A percentile compares a stretch with the other conserved stretches of the same genome.
Conservation (phyloP, 2,329 filamentous ascomycete species). For the Leptodontidium sp. region DNA sequence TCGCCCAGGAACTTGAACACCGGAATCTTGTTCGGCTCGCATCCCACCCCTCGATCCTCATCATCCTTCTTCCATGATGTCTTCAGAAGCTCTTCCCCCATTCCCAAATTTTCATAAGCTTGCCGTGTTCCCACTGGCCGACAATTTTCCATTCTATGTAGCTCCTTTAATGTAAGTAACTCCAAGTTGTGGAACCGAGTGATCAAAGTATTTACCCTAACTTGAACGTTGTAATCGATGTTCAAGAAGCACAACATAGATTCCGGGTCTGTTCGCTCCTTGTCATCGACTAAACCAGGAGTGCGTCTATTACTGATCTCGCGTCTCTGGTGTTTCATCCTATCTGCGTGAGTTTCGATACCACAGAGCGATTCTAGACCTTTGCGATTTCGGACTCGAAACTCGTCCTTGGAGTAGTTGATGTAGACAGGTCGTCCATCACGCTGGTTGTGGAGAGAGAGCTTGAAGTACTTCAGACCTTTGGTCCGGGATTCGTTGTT, state of each 20-base stretch:
- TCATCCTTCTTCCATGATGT: neutral
- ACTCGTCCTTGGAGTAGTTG: constrained; percentile 4
- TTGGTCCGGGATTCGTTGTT: neutral
- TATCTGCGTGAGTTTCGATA: no score
- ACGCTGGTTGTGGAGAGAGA: neutral
- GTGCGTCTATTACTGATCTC: no score
- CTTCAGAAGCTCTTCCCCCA: neutral
- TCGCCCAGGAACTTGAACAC: neutral
- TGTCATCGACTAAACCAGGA: no score
- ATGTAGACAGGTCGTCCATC: constrained; percentile 6
- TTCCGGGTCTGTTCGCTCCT: neutral
- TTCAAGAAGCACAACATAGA: neutral
- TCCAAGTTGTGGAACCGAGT: neutral
- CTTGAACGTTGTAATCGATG: neutral
- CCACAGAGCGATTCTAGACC: neutral
- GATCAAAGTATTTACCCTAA: neutral
- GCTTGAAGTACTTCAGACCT: neutral
- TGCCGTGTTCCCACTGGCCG: no score
- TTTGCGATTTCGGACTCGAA: neutral
- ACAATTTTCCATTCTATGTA: neutral
- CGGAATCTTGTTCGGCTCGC: neutral
- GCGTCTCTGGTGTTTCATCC: no score
- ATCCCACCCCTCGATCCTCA: neutral
- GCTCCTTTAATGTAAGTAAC: neutral
- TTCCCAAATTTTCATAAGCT: no score